A percentile compares a stretch with the other conserved stretches of the same genome.
phyloP scores from a whole-genome alignment of 768 basidiomycete species.

The Leccinellum rugosiceps region DNA sequence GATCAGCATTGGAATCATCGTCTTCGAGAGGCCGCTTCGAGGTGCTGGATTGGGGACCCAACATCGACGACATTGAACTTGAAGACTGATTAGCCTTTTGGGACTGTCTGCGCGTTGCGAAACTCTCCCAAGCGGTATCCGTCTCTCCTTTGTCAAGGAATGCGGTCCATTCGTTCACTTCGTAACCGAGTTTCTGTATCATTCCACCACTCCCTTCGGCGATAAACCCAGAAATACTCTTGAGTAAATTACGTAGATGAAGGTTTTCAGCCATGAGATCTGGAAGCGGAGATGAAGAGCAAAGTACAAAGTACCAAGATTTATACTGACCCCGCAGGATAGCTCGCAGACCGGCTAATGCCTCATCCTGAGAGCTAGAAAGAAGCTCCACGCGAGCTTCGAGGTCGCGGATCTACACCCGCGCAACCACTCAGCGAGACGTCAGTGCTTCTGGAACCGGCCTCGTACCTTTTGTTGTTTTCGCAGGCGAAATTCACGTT shows the following conservation, averaged over 20 bases:
- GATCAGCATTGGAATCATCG: constrained; percentile 17
- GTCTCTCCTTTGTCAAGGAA: constrained; percentile 86
- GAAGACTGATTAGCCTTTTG: constrained; percentile 31
- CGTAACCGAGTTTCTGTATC: constrained; percentile 77
- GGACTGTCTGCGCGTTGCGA: constrained; percentile 59
- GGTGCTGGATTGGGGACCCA: constrained; percentile 21
- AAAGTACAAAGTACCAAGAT: background rate
- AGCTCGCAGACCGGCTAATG: constrained; percentile 76
- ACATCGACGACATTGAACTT: constrained; percentile 29
- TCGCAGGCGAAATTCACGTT: constrained; percentile 86
- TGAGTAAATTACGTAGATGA: constrained; percentile 73
- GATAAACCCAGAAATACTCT: constrained; percentile 74
- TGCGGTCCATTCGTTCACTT: constrained; percentile 70
- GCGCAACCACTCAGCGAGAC: constrained; percentile 3
- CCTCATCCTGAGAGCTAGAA: constrained; percentile 89
- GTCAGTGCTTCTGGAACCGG: background rate
- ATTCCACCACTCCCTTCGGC: constrained; percentile 83
- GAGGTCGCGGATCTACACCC: constrained; percentile 80
- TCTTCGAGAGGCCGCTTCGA: constrained; percentile 33
- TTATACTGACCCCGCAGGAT: constrained; percentile 63
- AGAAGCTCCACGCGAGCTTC: constrained; percentile 94
- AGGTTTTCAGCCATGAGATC: constrained; percentile 92
- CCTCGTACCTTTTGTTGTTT: constrained; percentile 78
- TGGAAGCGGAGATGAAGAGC: constrained; percentile 25
- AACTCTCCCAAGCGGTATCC: constrained; percentile 91